Conservation (phyloP, 2,329 filamentous ascomycete genomes). For the Cordyceps militaris region DNA sequence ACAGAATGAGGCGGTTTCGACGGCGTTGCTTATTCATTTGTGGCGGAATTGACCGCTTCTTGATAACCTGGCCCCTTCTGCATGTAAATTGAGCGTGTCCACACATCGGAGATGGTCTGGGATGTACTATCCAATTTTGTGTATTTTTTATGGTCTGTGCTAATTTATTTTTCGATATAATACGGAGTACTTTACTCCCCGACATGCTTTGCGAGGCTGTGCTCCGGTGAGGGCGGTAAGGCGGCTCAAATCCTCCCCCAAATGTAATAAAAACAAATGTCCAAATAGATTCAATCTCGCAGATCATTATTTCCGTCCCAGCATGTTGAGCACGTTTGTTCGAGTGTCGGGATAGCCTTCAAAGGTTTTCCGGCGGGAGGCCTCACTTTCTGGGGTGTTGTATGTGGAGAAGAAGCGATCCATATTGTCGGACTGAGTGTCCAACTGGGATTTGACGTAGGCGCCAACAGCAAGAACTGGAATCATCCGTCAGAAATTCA, state of each 20-base stretch:
- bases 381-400: slow-evolving; percentile 31
- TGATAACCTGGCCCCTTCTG: background rate
- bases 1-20: too few species aligned
- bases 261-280: background rate
- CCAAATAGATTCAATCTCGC: background rate
- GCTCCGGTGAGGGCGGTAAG: background rate
- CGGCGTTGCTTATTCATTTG: background rate
- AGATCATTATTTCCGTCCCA: slow-evolving; percentile 23
- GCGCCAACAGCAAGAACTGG: slow-evolving; percentile 19
- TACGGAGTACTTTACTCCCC: background rate
- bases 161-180: background rate
- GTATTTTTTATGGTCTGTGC: background rate
- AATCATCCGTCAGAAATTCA: background rate
- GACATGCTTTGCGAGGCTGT: background rate
- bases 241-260: background rate
- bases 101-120: background rate
- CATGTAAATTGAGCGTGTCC: background rate
- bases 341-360: slow-evolving; percentile 28
- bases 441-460: slow-evolving; percentile 29
- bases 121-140: background rate
- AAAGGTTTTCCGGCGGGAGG: slow-evolving; percentile 26
- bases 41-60: background rate
- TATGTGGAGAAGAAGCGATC: slow-evolving; percentile 33
- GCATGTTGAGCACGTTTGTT: slow-evolving; percentile 28
- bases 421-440: slow-evolving; percentile 26